A percentile compares a stretch with the other conserved stretches of the same genome.
Evolutionary conservation across 2,329 filamentous ascomycete species (phyloP).

Genomic region (Helotiales sp.): DNA sequence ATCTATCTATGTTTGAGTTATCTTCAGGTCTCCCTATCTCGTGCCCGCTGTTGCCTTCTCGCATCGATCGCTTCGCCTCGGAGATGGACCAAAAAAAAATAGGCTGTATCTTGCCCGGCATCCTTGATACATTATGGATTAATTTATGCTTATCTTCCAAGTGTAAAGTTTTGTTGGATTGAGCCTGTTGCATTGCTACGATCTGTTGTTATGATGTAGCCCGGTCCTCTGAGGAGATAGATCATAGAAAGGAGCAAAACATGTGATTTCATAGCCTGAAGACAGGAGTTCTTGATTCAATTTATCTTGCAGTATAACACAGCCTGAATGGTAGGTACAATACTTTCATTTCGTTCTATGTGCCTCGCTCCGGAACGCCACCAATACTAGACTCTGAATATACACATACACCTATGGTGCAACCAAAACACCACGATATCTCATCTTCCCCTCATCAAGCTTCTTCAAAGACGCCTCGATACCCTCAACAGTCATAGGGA

Average conservation of each 20-base stretch:
- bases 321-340: neutral
- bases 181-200: too few relatives aligned
- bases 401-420: conserved; percentile 28
- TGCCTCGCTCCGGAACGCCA: conserved; percentile 9
- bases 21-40: neutral
- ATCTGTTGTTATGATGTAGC: too few relatives aligned
- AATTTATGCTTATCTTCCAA: too few relatives aligned
- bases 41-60: too few relatives aligned
- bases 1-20: neutral
- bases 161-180: too few relatives aligned
- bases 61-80: too few relatives aligned
- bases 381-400: conserved; percentile 1
- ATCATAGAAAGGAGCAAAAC: too few relatives aligned
- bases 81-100: neutral
- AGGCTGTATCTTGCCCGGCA: neutral
- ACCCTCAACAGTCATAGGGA: conserved; percentile 58
- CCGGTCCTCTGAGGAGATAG: too few relatives aligned
- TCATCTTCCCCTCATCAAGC: conserved; percentile 59
- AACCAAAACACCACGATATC: conserved; percentile 53
- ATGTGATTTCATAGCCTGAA: too few relatives aligned
- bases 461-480: conserved; percentile 60
- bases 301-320: too few relatives aligned
- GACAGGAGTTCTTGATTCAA: too few relatives aligned
- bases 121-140: too few relatives aligned
- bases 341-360: neutral